phyloP scores from a whole-genome alignment of 805 yeast genomes.

The Saturnispora bothae region DNA sequence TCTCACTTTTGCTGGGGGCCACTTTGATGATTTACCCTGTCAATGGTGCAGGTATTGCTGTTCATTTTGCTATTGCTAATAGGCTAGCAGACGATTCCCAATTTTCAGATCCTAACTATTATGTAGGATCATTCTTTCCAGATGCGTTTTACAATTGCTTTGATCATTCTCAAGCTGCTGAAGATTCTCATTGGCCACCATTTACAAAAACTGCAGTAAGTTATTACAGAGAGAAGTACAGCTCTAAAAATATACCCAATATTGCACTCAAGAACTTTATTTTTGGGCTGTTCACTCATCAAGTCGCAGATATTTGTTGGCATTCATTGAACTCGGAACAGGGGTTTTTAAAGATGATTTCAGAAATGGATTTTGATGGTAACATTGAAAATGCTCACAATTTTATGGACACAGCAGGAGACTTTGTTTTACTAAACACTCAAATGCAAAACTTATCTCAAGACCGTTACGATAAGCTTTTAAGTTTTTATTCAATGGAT shows the following conservation, averaged over 20 bases:
- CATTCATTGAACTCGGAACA: conserved; percentile 46
- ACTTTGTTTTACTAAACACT: conserved; percentile 38
- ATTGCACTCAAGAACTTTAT: conserved; percentile 41
- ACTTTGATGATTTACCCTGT: too few species aligned
- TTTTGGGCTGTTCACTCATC: conserved; percentile 51
- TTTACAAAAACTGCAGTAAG: conserved; percentile 39
- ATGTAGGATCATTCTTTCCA: conserved; percentile 60
- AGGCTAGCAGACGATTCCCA: conserved; percentile 28
- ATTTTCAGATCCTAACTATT: conserved; percentile 23
- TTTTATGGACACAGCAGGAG: conserved; percentile 55
- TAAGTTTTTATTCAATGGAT: conserved; percentile 19
- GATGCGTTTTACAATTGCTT: conserved; percentile 58
- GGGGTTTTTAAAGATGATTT: conserved; percentile 44
- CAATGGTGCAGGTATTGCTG: conserved; percentile 21
- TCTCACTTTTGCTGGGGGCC: too few species aligned
- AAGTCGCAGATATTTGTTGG: conserved; percentile 57
- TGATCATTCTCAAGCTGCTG: conserved; percentile 42
- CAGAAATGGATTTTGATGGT: conserved; percentile 45
- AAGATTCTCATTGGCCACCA: conserved; percentile 63
- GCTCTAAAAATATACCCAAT: conserved; percentile 17
- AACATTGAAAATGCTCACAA: conserved; percentile 39
- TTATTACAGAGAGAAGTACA: conserved; percentile 25
- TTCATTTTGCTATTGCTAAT: conserved; percentile 29
- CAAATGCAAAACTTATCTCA: conserved; percentile 23
- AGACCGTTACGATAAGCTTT: conserved; percentile 6